A percentile compares a stretch with the other conserved stretches of the same genome.
These are phyloP conservation scores for Insectozyma bohioensis DNA, from an alignment of 1,139 yeast species.

Conservation along the genomic window DNA sequence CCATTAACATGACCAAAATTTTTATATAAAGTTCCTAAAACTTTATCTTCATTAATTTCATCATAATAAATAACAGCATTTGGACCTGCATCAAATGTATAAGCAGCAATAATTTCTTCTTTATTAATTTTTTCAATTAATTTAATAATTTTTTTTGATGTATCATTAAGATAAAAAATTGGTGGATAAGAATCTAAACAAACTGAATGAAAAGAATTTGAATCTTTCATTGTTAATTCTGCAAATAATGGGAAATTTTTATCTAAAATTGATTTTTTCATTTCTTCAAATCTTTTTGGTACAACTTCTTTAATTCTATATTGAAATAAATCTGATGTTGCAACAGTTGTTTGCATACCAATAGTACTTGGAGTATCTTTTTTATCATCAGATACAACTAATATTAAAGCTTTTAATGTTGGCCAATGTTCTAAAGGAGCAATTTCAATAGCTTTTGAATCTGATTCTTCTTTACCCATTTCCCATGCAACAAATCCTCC, in stretches of 20 bases:
- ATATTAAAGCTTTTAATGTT: conserved; percentile 82
- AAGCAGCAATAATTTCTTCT: conserved; percentile 79
- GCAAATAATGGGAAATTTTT: conserved; percentile 82
- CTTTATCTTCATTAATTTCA: conserved; percentile 64
- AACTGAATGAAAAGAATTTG: conserved; percentile 96
- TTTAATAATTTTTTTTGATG: conserved; percentile 85
- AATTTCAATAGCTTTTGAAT: conserved; percentile 89
- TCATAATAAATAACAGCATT: conserved; percentile 93
- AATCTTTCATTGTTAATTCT: conserved; percentile 90
- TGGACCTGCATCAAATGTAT: conserved; percentile 99
- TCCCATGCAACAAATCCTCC: conserved; percentile 99
- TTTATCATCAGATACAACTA: conserved; percentile 89
- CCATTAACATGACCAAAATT: conserved; percentile 63
- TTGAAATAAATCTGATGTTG: conserved; percentile 81
- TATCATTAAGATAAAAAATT: conserved; percentile 90
- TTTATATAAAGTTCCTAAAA: conserved; percentile 59
- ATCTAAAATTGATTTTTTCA: conserved; percentile 71
- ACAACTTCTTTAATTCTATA: conserved; percentile 79
- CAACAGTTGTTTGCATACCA: conserved; percentile 95
- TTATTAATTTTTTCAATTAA: conserved; percentile 75
- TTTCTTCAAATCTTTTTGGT: conserved; percentile 76
- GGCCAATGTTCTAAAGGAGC: conserved; percentile 92
- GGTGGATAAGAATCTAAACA: conserved; percentile 96
- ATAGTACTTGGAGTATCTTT: conserved; percentile 93
- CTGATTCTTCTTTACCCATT: conserved; percentile 71